Evolutionary conservation across 371 early-diverging fungal genomes (phyloP), one percentile per base, ranked within the genome.

Genomic region (Mucor saturninus): DNA sequence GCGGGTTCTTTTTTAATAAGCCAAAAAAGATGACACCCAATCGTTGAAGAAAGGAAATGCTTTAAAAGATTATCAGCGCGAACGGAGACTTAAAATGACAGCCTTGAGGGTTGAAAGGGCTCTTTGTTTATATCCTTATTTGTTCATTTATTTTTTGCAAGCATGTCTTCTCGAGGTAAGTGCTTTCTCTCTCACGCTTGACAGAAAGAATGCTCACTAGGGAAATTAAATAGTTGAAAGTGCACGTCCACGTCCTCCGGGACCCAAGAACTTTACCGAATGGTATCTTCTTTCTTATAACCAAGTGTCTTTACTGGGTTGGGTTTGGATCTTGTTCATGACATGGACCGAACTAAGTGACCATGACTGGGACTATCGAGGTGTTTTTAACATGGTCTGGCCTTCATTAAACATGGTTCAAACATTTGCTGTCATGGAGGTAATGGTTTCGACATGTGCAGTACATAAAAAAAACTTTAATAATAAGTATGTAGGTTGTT

Each of bases 221-320:
- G 35, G 8, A 35, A 35, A 35, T 8, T 35, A 35, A 35, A 42
- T 42, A 42, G 43, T 3, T 42, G 43, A 42, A 42, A n/a, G 10
- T 42, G 43, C 11, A 10, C 43, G 43, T 42, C 10, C 43, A 11
- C 65, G 60, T 35, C 63, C 59, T 43, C 63, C 64, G 15, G 72
- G 65, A 32, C 65, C 68, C 10, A 64, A 68, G 39, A 68, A 53
- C 51, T 28, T 76, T n/a, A 54, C 69, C 51, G 78, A 81, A 60
- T 65, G 68, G 46, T 95, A 94, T 73, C 81, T 95, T 52, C 74
- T 93, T 37, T 77, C 83, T 37, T 95, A 94, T 83, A 95, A 95
- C 72, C 76, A 83, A 54, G 85, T 81, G 4, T 92, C 92, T 29
- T 86, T 86, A 56, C 72, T 76, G 8, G 92, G 86, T 31, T 95